These are phyloP conservation scores for Ophiocytium majus DNA, from an alignment of 352 stramenopile genomes.

Conservation along the genomic window DNA sequence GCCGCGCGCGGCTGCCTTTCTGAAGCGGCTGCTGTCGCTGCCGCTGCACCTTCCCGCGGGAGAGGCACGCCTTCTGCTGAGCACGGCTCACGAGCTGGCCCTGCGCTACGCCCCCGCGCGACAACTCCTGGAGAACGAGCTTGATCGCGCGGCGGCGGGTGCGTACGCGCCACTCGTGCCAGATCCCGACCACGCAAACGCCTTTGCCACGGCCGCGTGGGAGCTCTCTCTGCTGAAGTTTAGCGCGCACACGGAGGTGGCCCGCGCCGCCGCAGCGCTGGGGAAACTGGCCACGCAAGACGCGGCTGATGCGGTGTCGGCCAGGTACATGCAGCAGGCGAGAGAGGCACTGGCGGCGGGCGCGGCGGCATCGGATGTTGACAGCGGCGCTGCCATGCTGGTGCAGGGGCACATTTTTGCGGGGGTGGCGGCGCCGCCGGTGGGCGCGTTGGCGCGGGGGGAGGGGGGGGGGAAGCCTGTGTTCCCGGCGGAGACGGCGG, in stretches of 20 bases:
- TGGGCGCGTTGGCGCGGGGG: too few relatives aligned
- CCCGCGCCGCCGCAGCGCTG: slow-evolving; percentile 28
- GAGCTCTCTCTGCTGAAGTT: slow-evolving; percentile 76
- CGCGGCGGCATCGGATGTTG: too few relatives aligned
- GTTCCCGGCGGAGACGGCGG: slow-evolving; percentile 39
- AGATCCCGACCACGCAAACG: slow-evolving; percentile 90
- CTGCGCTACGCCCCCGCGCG: slow-evolving; percentile 85
- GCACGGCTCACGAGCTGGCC: slow-evolving; percentile 77
- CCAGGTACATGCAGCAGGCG: slow-evolving; percentile 32
- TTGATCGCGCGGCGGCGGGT: slow-evolving; percentile 85
- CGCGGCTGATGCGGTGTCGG: slow-evolving; percentile 35
- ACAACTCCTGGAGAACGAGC: slow-evolving; percentile 90
- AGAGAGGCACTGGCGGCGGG: neutral
- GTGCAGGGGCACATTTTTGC: too few relatives aligned
- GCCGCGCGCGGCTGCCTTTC: slow-evolving; percentile 86
- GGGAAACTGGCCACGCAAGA: slow-evolving; percentile 39
- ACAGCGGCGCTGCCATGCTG: too few relatives aligned
- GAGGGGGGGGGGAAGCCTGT: slow-evolving; percentile 31
- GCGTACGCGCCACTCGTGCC: slow-evolving; percentile 80
- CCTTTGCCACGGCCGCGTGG: slow-evolving; percentile 86
- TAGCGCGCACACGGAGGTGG: slow-evolving; percentile 33
- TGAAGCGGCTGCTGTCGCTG: slow-evolving; percentile 85
- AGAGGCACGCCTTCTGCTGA: slow-evolving; percentile 72
- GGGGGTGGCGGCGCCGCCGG: too few relatives aligned
- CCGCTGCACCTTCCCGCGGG: slow-evolving; percentile 66